These are phyloP conservation scores for Wickerhamomyces bovis DNA, from an alignment of 805 yeast species.

Conservation along the genomic window DNA sequence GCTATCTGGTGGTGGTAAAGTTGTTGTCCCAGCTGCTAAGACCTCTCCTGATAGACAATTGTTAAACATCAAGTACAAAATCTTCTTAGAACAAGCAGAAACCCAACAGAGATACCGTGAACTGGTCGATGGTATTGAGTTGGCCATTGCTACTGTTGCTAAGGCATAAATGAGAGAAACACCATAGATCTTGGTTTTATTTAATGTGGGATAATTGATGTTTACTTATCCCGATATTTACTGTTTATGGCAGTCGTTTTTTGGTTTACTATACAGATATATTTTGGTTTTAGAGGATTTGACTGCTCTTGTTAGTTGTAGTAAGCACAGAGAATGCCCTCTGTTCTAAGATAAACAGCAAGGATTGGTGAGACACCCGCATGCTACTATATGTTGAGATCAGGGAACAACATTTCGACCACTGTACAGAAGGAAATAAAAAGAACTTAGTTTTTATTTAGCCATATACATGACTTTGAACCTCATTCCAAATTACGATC, in stretches of 20 bases:
- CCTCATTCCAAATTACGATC: conserved; percentile 12
- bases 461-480: background rate
- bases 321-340: no score
- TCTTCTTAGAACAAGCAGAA: conserved; percentile 82
- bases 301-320: no score
- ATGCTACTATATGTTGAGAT: no score
- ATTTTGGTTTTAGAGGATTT: no score
- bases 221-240: background rate
- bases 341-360: no score
- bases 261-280: background rate
- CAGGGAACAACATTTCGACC: no score
- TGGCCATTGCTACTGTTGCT: conserved; percentile 1
- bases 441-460: no score
- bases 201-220: background rate
- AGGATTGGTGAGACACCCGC: no score
- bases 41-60: conserved; percentile 62
- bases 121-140: conserved; percentile 48
- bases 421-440: no score
- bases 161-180: background rate
- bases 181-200: no score
- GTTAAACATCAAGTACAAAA: conserved; percentile 72
- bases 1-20: conserved; percentile 79
- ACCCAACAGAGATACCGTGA: conserved; percentile 74
- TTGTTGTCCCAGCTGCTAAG: conserved; percentile 58
- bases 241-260: background rate